Percentiles rank a stretch among this genome's conserved stretches.
phyloP scores from a whole-genome alignment of 1,284 basidiomycete species.

The Naganishia albida region DNA sequence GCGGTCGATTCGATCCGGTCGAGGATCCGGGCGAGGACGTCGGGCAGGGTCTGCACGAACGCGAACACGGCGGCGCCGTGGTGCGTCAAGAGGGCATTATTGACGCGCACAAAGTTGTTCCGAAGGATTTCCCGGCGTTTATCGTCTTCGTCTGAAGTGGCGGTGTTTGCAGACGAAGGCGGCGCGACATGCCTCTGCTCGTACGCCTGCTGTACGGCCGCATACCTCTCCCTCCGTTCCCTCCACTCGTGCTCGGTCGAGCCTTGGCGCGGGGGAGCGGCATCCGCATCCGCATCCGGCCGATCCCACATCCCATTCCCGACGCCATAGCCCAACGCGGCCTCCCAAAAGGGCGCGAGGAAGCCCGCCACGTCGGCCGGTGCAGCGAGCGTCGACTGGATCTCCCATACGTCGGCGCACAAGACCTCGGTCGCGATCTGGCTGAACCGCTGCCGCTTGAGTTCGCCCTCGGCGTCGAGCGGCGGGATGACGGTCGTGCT shows the following conservation, averaged over 20 bases:
- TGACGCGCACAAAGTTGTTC: slow-evolving; percentile 73
- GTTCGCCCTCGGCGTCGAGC: slow-evolving; percentile 28
- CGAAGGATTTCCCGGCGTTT: slow-evolving; percentile 57
- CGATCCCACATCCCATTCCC: slow-evolving; percentile 30
- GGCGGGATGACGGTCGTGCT: slow-evolving; percentile 3
- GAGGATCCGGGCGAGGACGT: slow-evolving; percentile 79
- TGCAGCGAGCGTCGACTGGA: slow-evolving; percentile 87
- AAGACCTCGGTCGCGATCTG: slow-evolving; percentile 94
- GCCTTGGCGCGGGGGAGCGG: no score
- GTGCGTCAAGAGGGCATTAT: slow-evolving; percentile 79
- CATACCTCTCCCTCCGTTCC: slow-evolving; percentile 22
- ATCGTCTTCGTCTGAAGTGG: slow-evolving; percentile 44
- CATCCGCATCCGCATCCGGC: no score
- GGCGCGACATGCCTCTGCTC: slow-evolving; percentile 5
- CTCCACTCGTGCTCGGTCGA: slow-evolving; percentile 20
- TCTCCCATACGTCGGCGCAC: slow-evolving; percentile 86
- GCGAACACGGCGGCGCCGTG: slow-evolving; percentile 87
- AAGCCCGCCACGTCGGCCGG: slow-evolving; percentile 61
- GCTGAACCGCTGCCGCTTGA: slow-evolving; percentile 68
- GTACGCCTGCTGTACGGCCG: slow-evolving; percentile 10
- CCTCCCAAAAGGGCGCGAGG: slow-evolving; percentile 88
- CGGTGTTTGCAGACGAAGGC: slow-evolving; percentile 6
- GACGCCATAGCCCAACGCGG: slow-evolving; percentile 38
- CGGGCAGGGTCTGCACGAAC: slow-evolving; percentile 84
- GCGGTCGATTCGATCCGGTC: slow-evolving; percentile 85